phyloP scores from a whole-genome alignment of 208 protist species.

The Trypanosoma avium region DNA sequence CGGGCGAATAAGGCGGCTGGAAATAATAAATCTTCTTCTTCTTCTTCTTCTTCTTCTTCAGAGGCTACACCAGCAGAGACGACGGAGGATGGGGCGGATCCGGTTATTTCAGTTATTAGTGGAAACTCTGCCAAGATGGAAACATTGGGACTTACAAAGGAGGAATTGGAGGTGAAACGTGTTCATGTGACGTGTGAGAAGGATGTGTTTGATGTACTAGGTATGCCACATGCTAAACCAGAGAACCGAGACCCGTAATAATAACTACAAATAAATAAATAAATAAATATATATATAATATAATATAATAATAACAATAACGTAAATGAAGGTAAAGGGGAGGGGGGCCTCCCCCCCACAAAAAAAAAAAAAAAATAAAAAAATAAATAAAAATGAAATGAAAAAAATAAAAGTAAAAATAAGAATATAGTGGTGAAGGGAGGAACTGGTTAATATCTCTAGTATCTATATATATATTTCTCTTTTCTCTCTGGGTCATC shows the following conservation, averaged over 20 bases:
- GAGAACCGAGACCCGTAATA: constrained; percentile 85
- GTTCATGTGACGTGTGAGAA: constrained; percentile 76
- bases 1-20: constrained; percentile 70
- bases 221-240: constrained; percentile 83
- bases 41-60: neutral
- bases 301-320: no score
- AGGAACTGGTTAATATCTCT: no score
- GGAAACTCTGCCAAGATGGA: constrained; percentile 38
- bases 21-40: neutral
- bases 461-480: no score
- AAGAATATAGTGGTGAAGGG: no score
- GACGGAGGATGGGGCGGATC: constrained; percentile 18
- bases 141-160: constrained; percentile 79
- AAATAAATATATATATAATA: neutral
- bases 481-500: no score
- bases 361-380: no score
- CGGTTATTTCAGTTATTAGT: constrained; percentile 27
- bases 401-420: no score
- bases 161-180: constrained; percentile 82
- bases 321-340: constrained; percentile 8
- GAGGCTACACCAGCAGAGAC: no score
- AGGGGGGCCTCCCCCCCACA: no score
- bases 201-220: constrained; percentile 87
- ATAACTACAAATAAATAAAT: constrained; percentile 1
- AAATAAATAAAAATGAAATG: no score